A percentile compares a stretch with the other conserved stretches of the same genome.
phyloP scores from a whole-genome alignment of 2,329 filamentous ascomycete genomes.

The Blastomyces parvus region DNA sequence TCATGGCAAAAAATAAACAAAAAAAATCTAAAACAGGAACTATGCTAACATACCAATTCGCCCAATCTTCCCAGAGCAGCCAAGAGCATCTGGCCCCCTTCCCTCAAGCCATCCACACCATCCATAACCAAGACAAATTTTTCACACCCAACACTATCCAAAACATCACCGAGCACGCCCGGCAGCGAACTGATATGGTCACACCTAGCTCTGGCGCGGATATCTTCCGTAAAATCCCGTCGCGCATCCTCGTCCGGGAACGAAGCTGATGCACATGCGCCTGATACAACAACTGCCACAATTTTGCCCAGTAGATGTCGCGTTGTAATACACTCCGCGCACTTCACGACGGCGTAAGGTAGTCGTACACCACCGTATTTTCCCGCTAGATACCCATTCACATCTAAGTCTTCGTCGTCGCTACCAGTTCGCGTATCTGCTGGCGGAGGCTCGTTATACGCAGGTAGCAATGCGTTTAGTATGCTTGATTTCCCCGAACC shows the following conservation, averaged over 20 bases:
- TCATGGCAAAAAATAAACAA: neutral
- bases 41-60: conserved; percentile 55
- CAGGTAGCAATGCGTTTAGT: conserved; percentile 52
- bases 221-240: conserved; percentile 35
- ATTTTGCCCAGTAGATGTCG: conserved; percentile 40
- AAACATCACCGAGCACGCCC: conserved; percentile 53
- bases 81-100: conserved; percentile 67
- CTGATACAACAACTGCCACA: conserved; percentile 31
- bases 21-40: conserved; percentile 4
- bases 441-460: conserved; percentile 47
- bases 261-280: conserved; percentile 5
- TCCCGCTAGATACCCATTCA: conserved; percentile 7
- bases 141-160: conserved; percentile 23
- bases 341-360: conserved; percentile 34
- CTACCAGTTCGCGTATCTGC: conserved; percentile 2
- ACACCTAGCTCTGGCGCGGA: conserved; percentile 50
- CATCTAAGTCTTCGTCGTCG: neutral
- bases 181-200: conserved; percentile 71
- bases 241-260: conserved; percentile 4
- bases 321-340: conserved; percentile 39
- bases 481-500: conserved; percentile 79
- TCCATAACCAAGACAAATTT: conserved; percentile 81
- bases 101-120: conserved; percentile 73
- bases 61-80: conserved; percentile 72
- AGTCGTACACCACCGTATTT: conserved; percentile 12